phyloP scores from a whole-genome alignment of 352 stramenopile genomes.

The Halophytophthora batemanensis region DNA sequence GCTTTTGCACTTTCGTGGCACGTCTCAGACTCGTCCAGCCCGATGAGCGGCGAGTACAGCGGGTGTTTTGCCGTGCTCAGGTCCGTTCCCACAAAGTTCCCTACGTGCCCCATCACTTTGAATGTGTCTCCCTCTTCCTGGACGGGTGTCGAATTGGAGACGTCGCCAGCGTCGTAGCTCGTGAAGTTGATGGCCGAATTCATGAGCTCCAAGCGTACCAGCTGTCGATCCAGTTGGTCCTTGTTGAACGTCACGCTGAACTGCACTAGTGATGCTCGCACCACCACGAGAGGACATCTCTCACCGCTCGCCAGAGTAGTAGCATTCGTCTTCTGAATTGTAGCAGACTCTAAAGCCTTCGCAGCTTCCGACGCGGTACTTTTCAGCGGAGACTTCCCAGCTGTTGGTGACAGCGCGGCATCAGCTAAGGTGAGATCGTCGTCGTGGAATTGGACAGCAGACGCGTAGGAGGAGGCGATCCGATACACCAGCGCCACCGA shows the following conservation, averaged over 20 bases:
- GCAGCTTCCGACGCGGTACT: background rate
- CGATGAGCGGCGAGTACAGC: conserved; percentile 64
- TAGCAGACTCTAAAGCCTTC: conserved; percentile 1
- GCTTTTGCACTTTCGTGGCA: conserved; percentile 4
- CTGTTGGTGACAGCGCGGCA: conserved; percentile 8
- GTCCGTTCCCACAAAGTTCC: conserved; percentile 74
- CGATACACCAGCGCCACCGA: conserved; percentile 75
- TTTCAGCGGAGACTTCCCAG: background rate
- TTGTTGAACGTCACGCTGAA: conserved; percentile 86
- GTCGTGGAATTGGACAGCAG: conserved; percentile 40
- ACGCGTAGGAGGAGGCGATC: conserved; percentile 59
- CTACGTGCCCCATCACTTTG: conserved; percentile 42
- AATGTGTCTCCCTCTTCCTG: conserved; percentile 15
- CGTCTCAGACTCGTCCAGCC: conserved; percentile 44
- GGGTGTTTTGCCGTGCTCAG: conserved; percentile 67
- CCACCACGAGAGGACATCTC: conserved; percentile 23
- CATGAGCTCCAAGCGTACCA: conserved; percentile 59
- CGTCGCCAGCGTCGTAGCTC: conserved; percentile 16
- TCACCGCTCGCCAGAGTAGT: conserved; percentile 6
- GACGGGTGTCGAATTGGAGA: too few species aligned
- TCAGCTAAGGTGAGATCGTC: conserved; percentile 14
- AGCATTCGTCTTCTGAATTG: conserved; percentile 1
- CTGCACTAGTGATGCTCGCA: conserved; percentile 66
- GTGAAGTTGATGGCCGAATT: conserved; percentile 50
- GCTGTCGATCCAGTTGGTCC: conserved; percentile 61